Evolutionary conservation across 1,284 basidiomycete species (phyloP), one percentile per base, ranked within the genome.

Genomic region (Malassezia arunalokei): DNA sequence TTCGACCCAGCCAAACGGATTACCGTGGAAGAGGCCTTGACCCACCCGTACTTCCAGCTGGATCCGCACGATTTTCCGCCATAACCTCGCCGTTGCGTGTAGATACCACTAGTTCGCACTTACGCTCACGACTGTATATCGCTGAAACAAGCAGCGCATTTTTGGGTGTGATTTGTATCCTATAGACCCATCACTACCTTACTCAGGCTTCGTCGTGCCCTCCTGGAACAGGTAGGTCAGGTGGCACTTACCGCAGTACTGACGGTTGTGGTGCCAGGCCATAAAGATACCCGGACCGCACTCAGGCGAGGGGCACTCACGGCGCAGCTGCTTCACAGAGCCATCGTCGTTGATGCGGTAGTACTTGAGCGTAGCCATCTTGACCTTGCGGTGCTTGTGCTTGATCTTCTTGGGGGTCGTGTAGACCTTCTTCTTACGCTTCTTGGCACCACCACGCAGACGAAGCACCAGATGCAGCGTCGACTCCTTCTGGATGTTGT

Each of bases 351-450:
- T 91, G 73, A 98, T 91, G 79, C 91, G 94, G 81, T 96, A 96
- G 82, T 94, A 96, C 79, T 96, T 95, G 76, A 98, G 81, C 79
- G 95, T 91, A 73, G 89, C 80, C 91, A 81, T 80, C 94, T 92
- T 98, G 81, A 95, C 89, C 82, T 95, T 94, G 82, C 92, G 92
- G 77, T 86, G 85, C 84, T 96, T 95, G 82, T 96, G 91, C 84
- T 96, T 96, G 82, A 95, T 83, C 82, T 96, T 96, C 84, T 98
- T 98, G 78, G 92, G 92, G 75, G 79, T 80, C 66, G 90, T 89
- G 86, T 94, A 94, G 54, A 87, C 90, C 84, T 96, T 96, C 83
- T 96, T 98, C 84, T 98, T 98, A 76, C 92, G 83, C 84, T 96
- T 96, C 86, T 92, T 92, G 66, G 84, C 88, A 81, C 88, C 90